Percentiles rank a stretch among this genome's conserved stretches.
Conservation (phyloP, 768 basidiomycete genomes). For the Pseudohyphozyma bogoriensis region DNA sequence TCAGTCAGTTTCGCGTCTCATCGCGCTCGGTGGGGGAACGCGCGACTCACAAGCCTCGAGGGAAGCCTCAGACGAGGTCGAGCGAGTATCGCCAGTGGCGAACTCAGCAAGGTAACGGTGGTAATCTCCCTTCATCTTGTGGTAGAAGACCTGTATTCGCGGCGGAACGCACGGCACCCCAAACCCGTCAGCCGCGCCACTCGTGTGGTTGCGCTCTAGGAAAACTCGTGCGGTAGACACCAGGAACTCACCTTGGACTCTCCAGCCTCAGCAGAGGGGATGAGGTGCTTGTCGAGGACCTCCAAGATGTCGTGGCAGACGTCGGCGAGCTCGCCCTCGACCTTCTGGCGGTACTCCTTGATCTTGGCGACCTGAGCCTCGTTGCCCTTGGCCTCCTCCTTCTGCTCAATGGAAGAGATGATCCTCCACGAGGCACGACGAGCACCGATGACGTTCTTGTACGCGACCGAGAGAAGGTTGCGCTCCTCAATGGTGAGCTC, state of each 20-base stretch:
- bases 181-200: constrained; percentile 10
- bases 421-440: constrained; percentile 97
- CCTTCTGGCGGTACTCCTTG: constrained; percentile 95
- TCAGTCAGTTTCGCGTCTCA: too few relatives aligned
- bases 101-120: constrained; percentile 99
- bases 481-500: constrained; percentile 98
- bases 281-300: constrained; percentile 95
- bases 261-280: constrained; percentile 88
- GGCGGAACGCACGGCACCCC: constrained; percentile 1
- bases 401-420: constrained; percentile 96
- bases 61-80: constrained; percentile 93
- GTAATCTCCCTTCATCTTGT: constrained; percentile 90
- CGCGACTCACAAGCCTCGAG: constrained; percentile 57
- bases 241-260: constrained; percentile 98
- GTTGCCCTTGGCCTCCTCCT: constrained; percentile 96
- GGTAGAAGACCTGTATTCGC: constrained; percentile 26
- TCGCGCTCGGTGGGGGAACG: too few relatives aligned
- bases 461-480: constrained; percentile 92
- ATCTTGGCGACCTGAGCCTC: constrained; percentile 92
- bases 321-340: constrained; percentile 89
- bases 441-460: constrained; percentile 97
- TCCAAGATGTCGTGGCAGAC: constrained; percentile 96
- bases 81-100: constrained; percentile 93
- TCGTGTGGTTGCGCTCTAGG: too few relatives aligned
- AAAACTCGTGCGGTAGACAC: constrained; percentile 11